These are phyloP conservation scores for Ailanthus altissimus DNA, from an alignment of 345 rosid genomes.

Conservation along the genomic window DNA sequence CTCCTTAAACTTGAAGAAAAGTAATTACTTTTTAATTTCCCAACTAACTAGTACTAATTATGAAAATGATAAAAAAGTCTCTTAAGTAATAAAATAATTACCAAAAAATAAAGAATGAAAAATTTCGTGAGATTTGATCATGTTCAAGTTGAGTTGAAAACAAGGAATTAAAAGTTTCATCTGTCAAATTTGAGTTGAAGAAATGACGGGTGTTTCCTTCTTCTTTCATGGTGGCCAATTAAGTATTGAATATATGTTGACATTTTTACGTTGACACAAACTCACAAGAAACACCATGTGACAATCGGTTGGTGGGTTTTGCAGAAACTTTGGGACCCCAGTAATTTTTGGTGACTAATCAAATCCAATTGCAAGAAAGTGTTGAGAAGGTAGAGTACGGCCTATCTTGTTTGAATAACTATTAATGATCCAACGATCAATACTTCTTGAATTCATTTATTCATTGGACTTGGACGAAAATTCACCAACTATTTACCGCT, in stretches of 20 bases:
- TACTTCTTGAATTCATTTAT: neutral
- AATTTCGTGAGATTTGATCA: neutral
- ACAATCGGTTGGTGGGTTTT: neutral
- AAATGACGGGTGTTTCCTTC: neutral
- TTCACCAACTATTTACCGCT: too few species aligned
- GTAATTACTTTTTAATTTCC: too few species aligned
- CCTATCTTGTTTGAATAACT: neutral
- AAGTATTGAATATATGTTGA: neutral
- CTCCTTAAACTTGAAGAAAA: too few species aligned
- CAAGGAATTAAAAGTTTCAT: too few species aligned
- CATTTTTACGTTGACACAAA: neutral
- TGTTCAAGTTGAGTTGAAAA: neutral
- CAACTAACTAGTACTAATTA: too few species aligned
- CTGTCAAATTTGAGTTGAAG: neutral
- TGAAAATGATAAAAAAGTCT: too few species aligned
- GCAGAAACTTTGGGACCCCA: neutral
- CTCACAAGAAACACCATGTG: neutral
- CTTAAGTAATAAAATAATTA: too few species aligned
- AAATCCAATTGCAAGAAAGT: neutral
- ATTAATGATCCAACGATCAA: neutral
- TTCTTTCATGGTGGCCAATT: neutral
- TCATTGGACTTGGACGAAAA: neutral
- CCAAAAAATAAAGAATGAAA: too few species aligned
- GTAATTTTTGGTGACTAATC: neutral
- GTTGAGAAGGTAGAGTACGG: neutral